These are phyloP conservation scores for Piromyces sp. DNA, from an alignment of 192 early-diverging fungal species.

Conservation along the genomic window DNA sequence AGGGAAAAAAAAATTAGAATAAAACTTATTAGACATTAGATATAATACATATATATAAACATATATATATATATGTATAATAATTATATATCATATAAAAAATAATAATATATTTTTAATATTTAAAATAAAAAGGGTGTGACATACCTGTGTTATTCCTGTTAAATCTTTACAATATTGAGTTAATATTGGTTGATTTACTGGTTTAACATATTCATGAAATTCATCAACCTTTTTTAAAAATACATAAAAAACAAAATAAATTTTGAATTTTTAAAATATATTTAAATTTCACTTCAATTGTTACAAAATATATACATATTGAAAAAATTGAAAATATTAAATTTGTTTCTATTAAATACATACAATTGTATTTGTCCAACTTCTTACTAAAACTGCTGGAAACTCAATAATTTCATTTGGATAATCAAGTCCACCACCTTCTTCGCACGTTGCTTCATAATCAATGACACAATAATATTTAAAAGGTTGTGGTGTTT, in stretches of 20 bases:
- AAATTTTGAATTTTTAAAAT: too few relatives aligned
- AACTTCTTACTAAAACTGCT: slow-evolving; percentile 45
- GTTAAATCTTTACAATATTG: slow-evolving; percentile 63
- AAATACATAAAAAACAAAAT: background rate
- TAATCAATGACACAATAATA: slow-evolving; percentile 63
- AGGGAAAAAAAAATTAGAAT: too few relatives aligned
- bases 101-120: too few relatives aligned
- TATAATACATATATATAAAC: background rate
- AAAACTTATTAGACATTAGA: too few relatives aligned
- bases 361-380: slow-evolving; percentile 37
- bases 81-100: too few relatives aligned
- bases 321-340: background rate
- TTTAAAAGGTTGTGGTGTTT: slow-evolving; percentile 24
- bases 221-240: slow-evolving; percentile 44
- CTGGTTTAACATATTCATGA: slow-evolving; percentile 53
- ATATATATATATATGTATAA: background rate
- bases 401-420: slow-evolving; percentile 85
- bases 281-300: too few relatives aligned
- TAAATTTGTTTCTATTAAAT: background rate
- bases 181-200: slow-evolving; percentile 40
- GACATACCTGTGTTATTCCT: slow-evolving; percentile 57
- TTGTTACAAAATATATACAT: too few relatives aligned
- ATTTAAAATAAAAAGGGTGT: too few relatives aligned
- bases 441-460: slow-evolving; percentile 59
- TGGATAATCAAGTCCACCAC: slow-evolving; percentile 29